Conservation (phyloP, 495 filamentous ascomycete genomes). For the Podospora anserina region DNA sequence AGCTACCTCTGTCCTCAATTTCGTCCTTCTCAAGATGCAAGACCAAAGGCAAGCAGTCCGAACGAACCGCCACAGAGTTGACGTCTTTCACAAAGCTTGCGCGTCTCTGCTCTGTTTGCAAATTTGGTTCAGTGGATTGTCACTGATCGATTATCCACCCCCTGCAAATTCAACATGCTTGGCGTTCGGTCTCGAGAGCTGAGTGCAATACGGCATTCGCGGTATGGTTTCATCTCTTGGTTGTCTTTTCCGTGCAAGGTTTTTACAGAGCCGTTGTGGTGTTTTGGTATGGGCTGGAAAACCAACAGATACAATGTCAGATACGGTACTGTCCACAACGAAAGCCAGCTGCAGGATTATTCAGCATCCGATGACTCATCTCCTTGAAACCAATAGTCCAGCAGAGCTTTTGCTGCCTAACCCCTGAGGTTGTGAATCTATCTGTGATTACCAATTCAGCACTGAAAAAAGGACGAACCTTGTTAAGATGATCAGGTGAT, state of each 20-base stretch:
- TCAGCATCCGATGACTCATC: background rate
- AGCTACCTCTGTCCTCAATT: background rate
- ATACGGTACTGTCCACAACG: no score
- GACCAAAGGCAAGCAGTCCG: background rate
- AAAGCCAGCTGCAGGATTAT: background rate
- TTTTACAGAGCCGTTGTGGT: no score
- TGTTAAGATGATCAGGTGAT: background rate
- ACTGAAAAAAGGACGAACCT: background rate
- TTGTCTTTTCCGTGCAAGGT: no score
- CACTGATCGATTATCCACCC: background rate
- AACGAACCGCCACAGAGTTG: background rate
- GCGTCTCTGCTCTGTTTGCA: background rate
- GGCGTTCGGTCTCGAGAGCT: no score
- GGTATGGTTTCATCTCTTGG: no score
- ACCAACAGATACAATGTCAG: no score
- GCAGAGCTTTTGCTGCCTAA: background rate
- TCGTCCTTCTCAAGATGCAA: background rate
- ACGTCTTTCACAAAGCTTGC: background rate
- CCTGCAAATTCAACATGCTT: no score
- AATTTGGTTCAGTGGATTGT: background rate
- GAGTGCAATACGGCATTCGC: no score
- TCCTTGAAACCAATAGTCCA: background rate
- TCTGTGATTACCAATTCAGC: background rate
- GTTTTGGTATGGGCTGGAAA: no score
- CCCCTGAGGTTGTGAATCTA: background rate